These are phyloP conservation scores for Amylostereum areolatum DNA, from an alignment of 1,284 basidiomycete species.

Conservation along the genomic window DNA sequence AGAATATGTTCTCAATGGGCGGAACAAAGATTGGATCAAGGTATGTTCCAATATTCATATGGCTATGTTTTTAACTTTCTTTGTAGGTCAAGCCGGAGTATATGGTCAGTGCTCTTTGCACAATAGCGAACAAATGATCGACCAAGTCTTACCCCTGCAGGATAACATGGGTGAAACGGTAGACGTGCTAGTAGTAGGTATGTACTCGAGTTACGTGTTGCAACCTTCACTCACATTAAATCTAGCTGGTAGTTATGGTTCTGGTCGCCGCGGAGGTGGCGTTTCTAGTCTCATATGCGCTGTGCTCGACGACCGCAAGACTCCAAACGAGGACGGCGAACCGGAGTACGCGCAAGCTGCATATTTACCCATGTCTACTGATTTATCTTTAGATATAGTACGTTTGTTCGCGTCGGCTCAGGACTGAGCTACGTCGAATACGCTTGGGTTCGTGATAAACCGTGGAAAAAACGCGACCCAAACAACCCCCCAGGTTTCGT, in stretches of 20 bases:
- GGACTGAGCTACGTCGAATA: conserved; percentile 84
- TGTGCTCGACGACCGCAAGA: conserved; percentile 61
- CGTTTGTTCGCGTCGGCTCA: conserved; percentile 82
- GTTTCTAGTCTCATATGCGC: conserved; percentile 77
- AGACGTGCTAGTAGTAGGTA: conserved; percentile 83
- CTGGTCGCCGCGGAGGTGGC: conserved; percentile 68
- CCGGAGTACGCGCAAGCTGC: conserved; percentile 42
- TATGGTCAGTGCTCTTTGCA: conserved; percentile 51
- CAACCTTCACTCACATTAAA: conserved; percentile 4
- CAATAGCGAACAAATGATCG: conserved; percentile 1
- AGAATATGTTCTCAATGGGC: conserved; percentile 77
- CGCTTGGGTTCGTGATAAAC: conserved; percentile 69
- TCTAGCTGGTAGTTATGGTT: conserved; percentile 69
- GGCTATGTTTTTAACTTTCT: background rate
- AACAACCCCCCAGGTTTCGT: conserved; percentile 61
- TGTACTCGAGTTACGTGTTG: conserved; percentile 15
- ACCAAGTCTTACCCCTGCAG: conserved; percentile 29
- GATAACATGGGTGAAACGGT: conserved; percentile 87
- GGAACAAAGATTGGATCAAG: conserved; percentile 90
- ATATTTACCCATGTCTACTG: background rate
- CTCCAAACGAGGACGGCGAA: conserved; percentile 49
- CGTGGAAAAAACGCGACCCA: conserved; percentile 69
- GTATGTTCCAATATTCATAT: conserved; percentile 25
- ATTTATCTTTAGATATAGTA: conserved; percentile 49
- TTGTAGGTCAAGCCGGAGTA: conserved; percentile 85